Percentiles rank a stretch among this genome's conserved stretches.
These are phyloP conservation scores for Chrysanthemum makinoi DNA, from an alignment of 129 eudicot genomes.

Conservation along the genomic window DNA sequence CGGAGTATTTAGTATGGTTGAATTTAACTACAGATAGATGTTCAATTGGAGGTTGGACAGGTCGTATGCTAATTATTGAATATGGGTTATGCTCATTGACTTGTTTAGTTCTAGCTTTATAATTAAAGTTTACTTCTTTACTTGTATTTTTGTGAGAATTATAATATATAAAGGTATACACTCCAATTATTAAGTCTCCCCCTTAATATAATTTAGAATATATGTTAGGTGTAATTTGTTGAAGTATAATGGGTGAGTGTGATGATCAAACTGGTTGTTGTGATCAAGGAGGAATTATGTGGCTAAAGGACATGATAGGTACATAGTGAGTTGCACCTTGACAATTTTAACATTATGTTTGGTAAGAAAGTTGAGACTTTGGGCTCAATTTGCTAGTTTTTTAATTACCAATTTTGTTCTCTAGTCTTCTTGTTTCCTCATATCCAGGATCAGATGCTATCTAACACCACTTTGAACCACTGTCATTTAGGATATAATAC, in stretches of 20 bases:
- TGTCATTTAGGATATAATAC: slow-evolving; percentile 25
- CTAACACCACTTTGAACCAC: slow-evolving; percentile 20
- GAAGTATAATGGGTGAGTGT: slow-evolving; percentile 32
- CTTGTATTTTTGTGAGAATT: slow-evolving; percentile 26
- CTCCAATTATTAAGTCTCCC: slow-evolving; percentile 18
- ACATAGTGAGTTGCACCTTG: slow-evolving; percentile 36
- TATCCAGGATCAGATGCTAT: slow-evolving; percentile 34
- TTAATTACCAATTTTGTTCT: slow-evolving; percentile 21
- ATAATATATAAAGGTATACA: neutral
- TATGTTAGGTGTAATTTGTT: slow-evolving; percentile 28
- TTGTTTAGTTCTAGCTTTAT: slow-evolving; percentile 1
- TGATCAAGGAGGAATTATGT: slow-evolving; percentile 29
- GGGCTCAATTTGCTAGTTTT: slow-evolving; percentile 24
- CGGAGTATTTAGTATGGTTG: neutral
- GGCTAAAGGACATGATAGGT: slow-evolving; percentile 35
- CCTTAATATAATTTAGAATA: slow-evolving; percentile 18
- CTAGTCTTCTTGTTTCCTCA: slow-evolving; percentile 33
- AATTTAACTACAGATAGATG: slow-evolving; percentile 12
- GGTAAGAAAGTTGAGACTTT: slow-evolving; percentile 26
- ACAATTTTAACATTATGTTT: slow-evolving; percentile 18
- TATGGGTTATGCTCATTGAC: slow-evolving; percentile 12
- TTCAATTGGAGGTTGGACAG: slow-evolving; percentile 28
- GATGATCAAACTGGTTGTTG: slow-evolving; percentile 20
- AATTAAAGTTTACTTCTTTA: slow-evolving; percentile 1
- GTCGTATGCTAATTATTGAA: slow-evolving; percentile 36